These are phyloP conservation scores for Phycomyces blakesleeanus DNA, from an alignment of 192 early-diverging fungal species.

Conservation along the genomic window DNA sequence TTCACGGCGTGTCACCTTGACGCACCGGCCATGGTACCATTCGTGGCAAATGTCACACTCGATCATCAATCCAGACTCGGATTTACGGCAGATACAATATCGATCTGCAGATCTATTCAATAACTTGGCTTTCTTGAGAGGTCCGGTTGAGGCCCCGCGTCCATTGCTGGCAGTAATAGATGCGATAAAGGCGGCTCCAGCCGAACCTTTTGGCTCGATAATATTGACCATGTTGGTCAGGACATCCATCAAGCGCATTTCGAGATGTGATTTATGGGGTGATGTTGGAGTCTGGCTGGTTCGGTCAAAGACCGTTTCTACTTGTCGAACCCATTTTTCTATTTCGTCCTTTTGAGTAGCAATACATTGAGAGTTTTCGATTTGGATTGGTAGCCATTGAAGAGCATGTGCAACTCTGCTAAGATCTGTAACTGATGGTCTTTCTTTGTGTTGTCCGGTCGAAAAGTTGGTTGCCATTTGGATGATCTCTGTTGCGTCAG, in stretches of 20 bases:
- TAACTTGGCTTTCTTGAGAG: neutral
- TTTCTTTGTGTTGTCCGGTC: neutral
- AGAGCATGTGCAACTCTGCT: neutral
- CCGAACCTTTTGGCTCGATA: no score
- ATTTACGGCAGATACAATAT: constrained; percentile 61
- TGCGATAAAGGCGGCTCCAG: neutral
- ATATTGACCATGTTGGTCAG: neutral
- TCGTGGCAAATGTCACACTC: constrained; percentile 64
- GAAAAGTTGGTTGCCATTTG: neutral
- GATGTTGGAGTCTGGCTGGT: neutral
- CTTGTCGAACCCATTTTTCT: neutral
- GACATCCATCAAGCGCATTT: neutral
- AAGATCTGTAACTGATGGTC: neutral
- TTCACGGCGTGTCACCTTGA: constrained; percentile 43
- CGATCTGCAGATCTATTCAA: constrained; percentile 1
- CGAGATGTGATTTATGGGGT: neutral
- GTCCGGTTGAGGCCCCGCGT: no score
- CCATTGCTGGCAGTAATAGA: neutral
- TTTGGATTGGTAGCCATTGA: neutral
- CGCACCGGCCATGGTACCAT: constrained; percentile 61
- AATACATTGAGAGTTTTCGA: neutral
- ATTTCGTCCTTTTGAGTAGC: neutral
- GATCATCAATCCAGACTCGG: constrained; percentile 64
- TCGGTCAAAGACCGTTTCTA: neutral
- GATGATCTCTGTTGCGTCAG: neutral